Evolutionary conservation across 1,284 basidiomycete species (phyloP), one percentile per base, ranked within the genome.

Genomic region (Malassezia globosa): DNA sequence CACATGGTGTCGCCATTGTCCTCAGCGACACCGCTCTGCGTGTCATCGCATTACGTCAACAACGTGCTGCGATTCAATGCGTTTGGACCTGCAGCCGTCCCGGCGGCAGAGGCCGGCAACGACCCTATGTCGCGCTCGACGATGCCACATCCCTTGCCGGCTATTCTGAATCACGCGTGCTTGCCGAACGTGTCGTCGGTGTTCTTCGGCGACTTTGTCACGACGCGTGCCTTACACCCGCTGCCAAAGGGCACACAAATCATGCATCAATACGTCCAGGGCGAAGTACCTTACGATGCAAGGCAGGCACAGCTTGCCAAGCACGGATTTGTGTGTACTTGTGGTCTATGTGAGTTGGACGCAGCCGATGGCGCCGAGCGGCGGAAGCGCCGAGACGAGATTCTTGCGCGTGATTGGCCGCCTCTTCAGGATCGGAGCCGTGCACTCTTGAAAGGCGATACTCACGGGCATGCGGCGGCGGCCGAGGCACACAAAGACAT

Each of bases 21-120:
- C 18, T 6, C 42, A 7, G n/a, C n/a, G n/a, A n/a, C n/a, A n/a
- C 29, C 29, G 11, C 11, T 31, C 11, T 31, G 16, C 4, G 51
- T 47, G 7, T 24, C 25, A 19, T 49, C 68, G 25, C 57, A 54
- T 34, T 71, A 71, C 48, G 56, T 69, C 19, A 66, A 71, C 42
- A 64, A 66, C 8, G 68, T 71, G 10, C 56, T 71, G 8, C 61
- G 66, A 13, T 66, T 68, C 58, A 71, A 71, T 46, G 68, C 68
- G 7, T 71, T 71, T 39, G 68, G 68, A 1, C 68, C 68, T 2
- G 63, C 58, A 7, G 54, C 59, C 26, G 58, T 52, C 27, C 64
- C 63, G 0, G 60, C 55, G 3, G 58, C 58, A 10, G 48, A 53
- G 8, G 43, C 39, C 14, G 45, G 37, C 13, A 19, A 46, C n/a